A percentile compares a stretch with the other conserved stretches of the same genome.
phyloP scores from a whole-genome alignment of 2,329 filamentous ascomycete species.

The Mollisiaceae sp. region DNA sequence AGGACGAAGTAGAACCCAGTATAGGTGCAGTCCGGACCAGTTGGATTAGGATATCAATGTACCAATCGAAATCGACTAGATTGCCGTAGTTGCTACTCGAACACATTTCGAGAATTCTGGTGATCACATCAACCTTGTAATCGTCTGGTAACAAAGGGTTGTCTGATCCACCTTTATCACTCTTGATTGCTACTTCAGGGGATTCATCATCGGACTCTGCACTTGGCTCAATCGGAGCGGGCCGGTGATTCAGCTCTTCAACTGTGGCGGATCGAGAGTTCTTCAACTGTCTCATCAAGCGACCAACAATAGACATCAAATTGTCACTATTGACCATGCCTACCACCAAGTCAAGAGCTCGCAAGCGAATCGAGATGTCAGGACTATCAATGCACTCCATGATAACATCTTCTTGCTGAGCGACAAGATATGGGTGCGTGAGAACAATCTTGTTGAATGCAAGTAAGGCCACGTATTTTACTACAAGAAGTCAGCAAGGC shows the following conservation, averaged over 20 bases:
- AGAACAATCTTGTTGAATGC: conserved; percentile 94
- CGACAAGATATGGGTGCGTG: conserved; percentile 86
- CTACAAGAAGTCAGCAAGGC: conserved; percentile 49
- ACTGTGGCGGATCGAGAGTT: conserved; percentile 60
- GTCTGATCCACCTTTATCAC: conserved; percentile 58
- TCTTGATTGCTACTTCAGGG: conserved; percentile 52
- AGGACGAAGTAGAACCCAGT: conserved; percentile 45
- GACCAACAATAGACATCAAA: conserved; percentile 80
- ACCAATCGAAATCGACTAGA: conserved; percentile 94
- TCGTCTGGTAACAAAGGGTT: conserved; percentile 77
- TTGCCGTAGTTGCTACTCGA: conserved; percentile 86
- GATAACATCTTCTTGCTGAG: conserved; percentile 94
- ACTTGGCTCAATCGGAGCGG: conserved; percentile 44
- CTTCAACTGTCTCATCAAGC: conserved; percentile 85
- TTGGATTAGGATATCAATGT: conserved; percentile 87
- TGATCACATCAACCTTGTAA: conserved; percentile 83
- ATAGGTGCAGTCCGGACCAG: conserved; percentile 73
- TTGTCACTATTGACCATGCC: conserved; percentile 94
- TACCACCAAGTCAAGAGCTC: conserved; percentile 88
- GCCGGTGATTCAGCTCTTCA: conserved; percentile 52
- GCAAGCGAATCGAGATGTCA: conserved; percentile 93
- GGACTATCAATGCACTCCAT: conserved; percentile 94
- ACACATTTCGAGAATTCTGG: conserved; percentile 86
- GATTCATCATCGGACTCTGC: conserved; percentile 62
- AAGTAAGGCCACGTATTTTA: conserved; percentile 95